phyloP scores from a whole-genome alignment of 805 yeast genomes.

The Blastobotrys muscicola region DNA sequence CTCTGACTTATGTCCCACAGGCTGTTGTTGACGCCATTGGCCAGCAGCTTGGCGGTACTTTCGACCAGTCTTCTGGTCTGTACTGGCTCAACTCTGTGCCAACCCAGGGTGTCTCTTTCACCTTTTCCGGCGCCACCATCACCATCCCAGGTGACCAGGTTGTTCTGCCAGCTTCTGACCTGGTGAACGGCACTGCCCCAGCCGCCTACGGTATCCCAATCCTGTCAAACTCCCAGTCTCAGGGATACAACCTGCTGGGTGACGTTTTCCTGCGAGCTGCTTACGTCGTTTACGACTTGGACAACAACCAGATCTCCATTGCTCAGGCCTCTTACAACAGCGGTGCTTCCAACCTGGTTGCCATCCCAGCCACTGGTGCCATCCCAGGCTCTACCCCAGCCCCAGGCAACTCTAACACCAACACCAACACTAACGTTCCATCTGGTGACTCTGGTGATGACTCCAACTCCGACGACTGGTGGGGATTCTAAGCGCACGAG shows the following conservation, averaged over 20 bases:
- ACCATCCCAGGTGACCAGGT: conserved; percentile 19
- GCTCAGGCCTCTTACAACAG: conserved; percentile 37
- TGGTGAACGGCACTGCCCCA: conserved; percentile 5
- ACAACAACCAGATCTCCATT: conserved; percentile 41
- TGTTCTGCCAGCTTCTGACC: conserved; percentile 9
- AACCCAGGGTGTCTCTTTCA: conserved; percentile 8
- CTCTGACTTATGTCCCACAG: conserved; percentile 37
- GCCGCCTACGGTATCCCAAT: too few species aligned
- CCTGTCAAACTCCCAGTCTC: too few species aligned
- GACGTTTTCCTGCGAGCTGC: conserved; percentile 54
- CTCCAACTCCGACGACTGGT: too few species aligned
- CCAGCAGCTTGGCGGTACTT: conserved; percentile 1
- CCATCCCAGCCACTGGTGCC: too few species aligned
- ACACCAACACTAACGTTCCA: too few species aligned
- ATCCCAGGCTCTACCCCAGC: too few species aligned
- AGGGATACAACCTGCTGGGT: conserved; percentile 42
- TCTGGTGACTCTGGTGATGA: too few species aligned
- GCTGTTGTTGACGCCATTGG: conserved; percentile 2
- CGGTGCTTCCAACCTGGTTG: conserved; percentile 16
- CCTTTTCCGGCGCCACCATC: conserved; percentile 20
- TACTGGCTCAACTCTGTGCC: neutral
- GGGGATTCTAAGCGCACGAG: too few species aligned
- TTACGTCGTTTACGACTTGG: conserved; percentile 57
- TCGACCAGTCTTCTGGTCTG: neutral
- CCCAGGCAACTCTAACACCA: too few species aligned